Conservation (phyloP, 2,329 filamentous ascomycete species). For the Aspergillus felis region DNA sequence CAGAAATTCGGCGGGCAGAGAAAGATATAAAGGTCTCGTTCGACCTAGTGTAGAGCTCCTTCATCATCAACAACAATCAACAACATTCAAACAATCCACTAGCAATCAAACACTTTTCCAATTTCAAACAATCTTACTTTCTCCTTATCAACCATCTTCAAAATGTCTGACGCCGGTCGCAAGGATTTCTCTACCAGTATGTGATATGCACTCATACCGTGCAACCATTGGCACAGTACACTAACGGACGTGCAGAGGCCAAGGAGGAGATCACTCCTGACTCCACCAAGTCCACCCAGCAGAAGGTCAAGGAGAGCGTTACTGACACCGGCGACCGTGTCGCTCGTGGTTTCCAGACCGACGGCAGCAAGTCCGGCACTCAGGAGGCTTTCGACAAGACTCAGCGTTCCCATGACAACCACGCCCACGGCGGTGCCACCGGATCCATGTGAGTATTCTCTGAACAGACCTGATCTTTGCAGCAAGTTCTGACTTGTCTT, state of each 20-base stretch:
- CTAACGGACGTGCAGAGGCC: slow-evolving; percentile 44
- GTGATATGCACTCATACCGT: slow-evolving; percentile 11
- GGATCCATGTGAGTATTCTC: slow-evolving; percentile 37
- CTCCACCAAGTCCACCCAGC: slow-evolving; percentile 57
- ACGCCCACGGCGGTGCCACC: slow-evolving; percentile 34
- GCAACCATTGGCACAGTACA: neutral
- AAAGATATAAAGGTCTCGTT: slow-evolving; percentile 20
- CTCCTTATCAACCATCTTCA: slow-evolving; percentile 24
- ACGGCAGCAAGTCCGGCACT: slow-evolving; percentile 51
- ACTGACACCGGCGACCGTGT: slow-evolving; percentile 56
- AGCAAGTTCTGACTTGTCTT: slow-evolving; percentile 6
- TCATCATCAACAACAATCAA: slow-evolving; percentile 7
- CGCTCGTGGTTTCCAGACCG: slow-evolving; percentile 49
- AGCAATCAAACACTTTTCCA: slow-evolving; percentile 3
- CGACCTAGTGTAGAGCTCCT: neutral
- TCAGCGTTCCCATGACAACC: slow-evolving; percentile 44
- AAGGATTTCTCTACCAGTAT: slow-evolving; percentile 56
- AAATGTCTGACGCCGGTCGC: slow-evolving; percentile 60
- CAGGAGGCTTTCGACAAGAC: slow-evolving; percentile 52
- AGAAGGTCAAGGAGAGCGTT: slow-evolving; percentile 55
- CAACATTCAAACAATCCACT: slow-evolving; percentile 1
- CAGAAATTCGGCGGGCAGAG: neutral
- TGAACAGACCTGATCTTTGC: neutral
- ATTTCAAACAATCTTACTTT: neutral
- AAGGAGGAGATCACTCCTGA: slow-evolving; percentile 57